phyloP scores from a whole-genome alignment of 2,329 filamentous ascomycete species.

The Xylaria sp. region DNA sequence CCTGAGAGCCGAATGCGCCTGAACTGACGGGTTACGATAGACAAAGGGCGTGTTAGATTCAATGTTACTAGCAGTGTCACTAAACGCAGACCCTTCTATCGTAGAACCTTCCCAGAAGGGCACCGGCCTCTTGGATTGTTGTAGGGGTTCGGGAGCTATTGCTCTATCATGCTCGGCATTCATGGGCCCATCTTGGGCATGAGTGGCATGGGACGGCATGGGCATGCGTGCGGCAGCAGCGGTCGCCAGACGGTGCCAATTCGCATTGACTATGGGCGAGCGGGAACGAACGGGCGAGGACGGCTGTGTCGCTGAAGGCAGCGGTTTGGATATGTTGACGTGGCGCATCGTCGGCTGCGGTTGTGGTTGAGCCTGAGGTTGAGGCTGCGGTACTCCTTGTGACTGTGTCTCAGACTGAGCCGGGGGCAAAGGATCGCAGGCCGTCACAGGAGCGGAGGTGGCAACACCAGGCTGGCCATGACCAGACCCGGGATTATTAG shows the following conservation, averaged over 20 bases:
- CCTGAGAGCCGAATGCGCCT: slow-evolving; percentile 16
- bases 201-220: slow-evolving; percentile 20
- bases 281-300: slow-evolving; percentile 28
- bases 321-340: slow-evolving; percentile 17
- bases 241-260: slow-evolving; percentile 25
- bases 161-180: slow-evolving; percentile 22
- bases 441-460: slow-evolving; percentile 23
- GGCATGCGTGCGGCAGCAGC: slow-evolving; percentile 22
- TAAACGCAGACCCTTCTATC: slow-evolving; percentile 32
- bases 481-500: slow-evolving; percentile 25
- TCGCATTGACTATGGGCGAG: slow-evolving; percentile 29
- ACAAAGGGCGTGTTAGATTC: slow-evolving; percentile 24
- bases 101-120: slow-evolving; percentile 34
- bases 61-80: slow-evolving; percentile 32
- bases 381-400: slow-evolving; percentile 14
- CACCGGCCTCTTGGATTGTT: slow-evolving; percentile 21
- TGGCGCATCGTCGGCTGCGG: slow-evolving; percentile 2
- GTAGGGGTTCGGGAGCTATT: slow-evolving; percentile 25
- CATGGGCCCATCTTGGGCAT: slow-evolving; percentile 26
- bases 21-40: slow-evolving; percentile 22
- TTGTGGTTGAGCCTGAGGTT: not conserved
- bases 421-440: slow-evolving; percentile 16
- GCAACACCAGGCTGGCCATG: slow-evolving; percentile 25
- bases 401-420: slow-evolving; percentile 8
- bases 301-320: slow-evolving; percentile 21